phyloP scores from a whole-genome alignment of 106 monocot species.

The Dactylorhiza incarnata region DNA sequence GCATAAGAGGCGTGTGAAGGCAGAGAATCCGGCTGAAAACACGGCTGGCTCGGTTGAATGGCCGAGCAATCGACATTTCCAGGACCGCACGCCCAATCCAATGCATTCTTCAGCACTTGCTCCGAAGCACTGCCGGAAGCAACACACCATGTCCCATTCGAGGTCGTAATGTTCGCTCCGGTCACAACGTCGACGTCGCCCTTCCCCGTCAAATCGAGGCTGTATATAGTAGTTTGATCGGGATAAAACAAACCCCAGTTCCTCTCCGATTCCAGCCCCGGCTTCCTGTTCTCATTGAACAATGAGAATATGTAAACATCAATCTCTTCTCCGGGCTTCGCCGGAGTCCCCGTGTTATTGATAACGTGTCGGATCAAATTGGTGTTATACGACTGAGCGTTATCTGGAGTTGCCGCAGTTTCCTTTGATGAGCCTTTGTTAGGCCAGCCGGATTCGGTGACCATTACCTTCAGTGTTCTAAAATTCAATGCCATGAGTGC shows the following conservation, averaged over 20 bases:
- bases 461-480: slow-evolving; percentile 84
- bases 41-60: slow-evolving; percentile 94
- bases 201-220: slow-evolving; percentile 77
- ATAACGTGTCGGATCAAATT: slow-evolving; percentile 84
- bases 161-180: slow-evolving; percentile 70
- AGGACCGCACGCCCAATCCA: slow-evolving; percentile 95
- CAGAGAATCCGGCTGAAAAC: slow-evolving; percentile 82
- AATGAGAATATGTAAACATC: slow-evolving; percentile 88
- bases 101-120: slow-evolving; percentile 56
- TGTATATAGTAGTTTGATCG: slow-evolving; percentile 85
- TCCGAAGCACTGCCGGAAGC: slow-evolving; percentile 64
- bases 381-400: slow-evolving; percentile 91
- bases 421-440: slow-evolving; percentile 74
- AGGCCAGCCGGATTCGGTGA: slow-evolving; percentile 96
- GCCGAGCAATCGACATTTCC: slow-evolving; percentile 95
- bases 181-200: slow-evolving; percentile 70
- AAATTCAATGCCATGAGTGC: slow-evolving; percentile 77
- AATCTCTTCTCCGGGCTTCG: slow-evolving; percentile 76
- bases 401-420: slow-evolving; percentile 78
- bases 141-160: slow-evolving; percentile 88
- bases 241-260: slow-evolving; percentile 98
- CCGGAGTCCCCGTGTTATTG: slow-evolving; percentile 87
- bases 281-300: slow-evolving; percentile 96
- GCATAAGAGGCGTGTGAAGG: slow-evolving; percentile 83
- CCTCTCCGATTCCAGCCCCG: slow-evolving; percentile 83